A percentile compares a stretch with the other conserved stretches of the same genome.
Evolutionary conservation across 768 basidiomycete genomes (phyloP).

Genomic region (Podaxis mareebaensis): DNA sequence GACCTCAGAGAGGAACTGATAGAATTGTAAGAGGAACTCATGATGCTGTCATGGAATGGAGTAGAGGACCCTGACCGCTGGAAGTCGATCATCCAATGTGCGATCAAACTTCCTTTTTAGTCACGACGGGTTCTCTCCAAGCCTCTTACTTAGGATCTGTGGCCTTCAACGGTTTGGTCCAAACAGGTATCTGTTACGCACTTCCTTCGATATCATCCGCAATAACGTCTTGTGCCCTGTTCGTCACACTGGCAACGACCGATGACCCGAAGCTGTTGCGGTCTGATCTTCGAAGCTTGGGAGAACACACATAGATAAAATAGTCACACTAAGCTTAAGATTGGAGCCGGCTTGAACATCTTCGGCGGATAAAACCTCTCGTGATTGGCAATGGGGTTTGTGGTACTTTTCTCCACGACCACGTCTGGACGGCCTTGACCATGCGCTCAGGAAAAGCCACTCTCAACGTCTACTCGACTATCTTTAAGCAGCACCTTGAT

Average conservation of each 20-base stretch:
- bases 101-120: neutral
- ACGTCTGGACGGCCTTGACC: too few species aligned
- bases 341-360: neutral
- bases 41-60: slow-evolving; percentile 1
- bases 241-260: neutral
- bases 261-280: neutral
- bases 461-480: neutral
- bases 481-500: slow-evolving; percentile 1
- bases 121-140: neutral
- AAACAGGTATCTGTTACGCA: too few species aligned
- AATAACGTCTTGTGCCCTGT: neutral
- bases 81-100: neutral
- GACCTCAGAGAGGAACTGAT: slow-evolving; percentile 28
- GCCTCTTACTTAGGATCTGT: neutral
- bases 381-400: too few species aligned
- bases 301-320: neutral
- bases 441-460: neutral
- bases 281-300: neutral
- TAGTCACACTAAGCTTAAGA: neutral
- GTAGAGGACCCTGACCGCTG: neutral
- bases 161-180: neutral
- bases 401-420: too few species aligned
- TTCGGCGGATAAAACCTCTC: neutral
- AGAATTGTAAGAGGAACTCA: slow-evolving; percentile 22
- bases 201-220: too few species aligned